Conservation (phyloP, 2,329 filamentous ascomycete species). For the Colletotrichum aenigma region DNA sequence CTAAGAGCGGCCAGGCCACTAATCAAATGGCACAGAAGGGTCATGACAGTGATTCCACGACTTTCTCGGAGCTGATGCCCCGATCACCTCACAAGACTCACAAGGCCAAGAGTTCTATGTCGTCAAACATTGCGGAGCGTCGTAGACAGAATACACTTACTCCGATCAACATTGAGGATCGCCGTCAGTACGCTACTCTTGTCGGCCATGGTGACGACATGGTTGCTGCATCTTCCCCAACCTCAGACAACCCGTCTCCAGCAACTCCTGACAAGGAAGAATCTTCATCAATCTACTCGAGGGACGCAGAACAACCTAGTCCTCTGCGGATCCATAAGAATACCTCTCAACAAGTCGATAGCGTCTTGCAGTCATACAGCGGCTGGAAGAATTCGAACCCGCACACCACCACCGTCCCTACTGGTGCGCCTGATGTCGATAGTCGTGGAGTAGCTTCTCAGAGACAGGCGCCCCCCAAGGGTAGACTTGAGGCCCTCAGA, state of each 20-base stretch:
- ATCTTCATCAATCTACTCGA: conserved; percentile 22
- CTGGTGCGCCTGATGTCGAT: neutral
- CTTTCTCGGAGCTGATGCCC: conserved; percentile 17
- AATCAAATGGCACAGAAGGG: neutral
- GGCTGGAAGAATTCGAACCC: conserved; percentile 6
- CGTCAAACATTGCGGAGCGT: conserved; percentile 17
- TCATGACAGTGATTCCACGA: conserved; percentile 7
- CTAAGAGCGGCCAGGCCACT: neutral
- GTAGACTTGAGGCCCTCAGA: conserved; percentile 9
- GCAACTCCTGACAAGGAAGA: neutral
- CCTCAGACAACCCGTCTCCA: neutral
- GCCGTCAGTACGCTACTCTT: conserved; percentile 6
- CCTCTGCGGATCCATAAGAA: neutral
- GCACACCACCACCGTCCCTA: neutral
- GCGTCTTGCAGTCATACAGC: conserved; percentile 16
- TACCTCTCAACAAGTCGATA: conserved; percentile 6
- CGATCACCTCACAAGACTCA: neutral
- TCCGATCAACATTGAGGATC: neutral
- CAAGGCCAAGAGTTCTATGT: neutral
- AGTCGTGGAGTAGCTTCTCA: neutral
- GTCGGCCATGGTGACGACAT: neutral
- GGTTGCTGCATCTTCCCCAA: conserved; percentile 27
- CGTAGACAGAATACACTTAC: conserved; percentile 4
- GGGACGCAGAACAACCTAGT: neutral
- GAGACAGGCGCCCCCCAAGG: neutral